Conservation (phyloP, 805 yeast genomes). For the Pichia deserticola region DNA sequence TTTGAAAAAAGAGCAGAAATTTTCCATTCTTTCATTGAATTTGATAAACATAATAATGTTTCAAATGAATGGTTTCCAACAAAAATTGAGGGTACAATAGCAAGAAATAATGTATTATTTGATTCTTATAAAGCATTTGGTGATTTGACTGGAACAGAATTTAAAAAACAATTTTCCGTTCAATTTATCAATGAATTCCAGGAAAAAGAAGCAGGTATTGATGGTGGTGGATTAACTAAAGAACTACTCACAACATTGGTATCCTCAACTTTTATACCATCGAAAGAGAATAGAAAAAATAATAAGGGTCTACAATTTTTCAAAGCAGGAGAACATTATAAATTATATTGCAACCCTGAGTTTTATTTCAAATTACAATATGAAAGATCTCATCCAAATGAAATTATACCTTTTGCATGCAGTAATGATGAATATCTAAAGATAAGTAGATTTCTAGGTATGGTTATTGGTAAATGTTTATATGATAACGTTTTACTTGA, state of each 20-base stretch:
- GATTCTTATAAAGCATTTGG: slow-evolving; percentile 66
- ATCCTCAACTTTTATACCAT: slow-evolving; percentile 55
- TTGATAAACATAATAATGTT: slow-evolving; percentile 35
- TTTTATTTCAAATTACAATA: slow-evolving; percentile 22
- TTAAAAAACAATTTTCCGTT: slow-evolving; percentile 57
- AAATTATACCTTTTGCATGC: slow-evolving; percentile 24
- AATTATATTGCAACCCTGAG: slow-evolving; percentile 68
- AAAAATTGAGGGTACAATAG: slow-evolving; percentile 43
- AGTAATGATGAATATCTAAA: slow-evolving; percentile 21
- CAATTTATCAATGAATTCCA: slow-evolving; percentile 68
- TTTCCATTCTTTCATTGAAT: slow-evolving; percentile 54
- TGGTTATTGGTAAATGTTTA: slow-evolving; percentile 79
- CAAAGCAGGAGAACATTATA: slow-evolving; percentile 42
- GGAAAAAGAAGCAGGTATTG: slow-evolving; percentile 76
- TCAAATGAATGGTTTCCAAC: slow-evolving; percentile 16
- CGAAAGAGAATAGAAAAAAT: slow-evolving; percentile 16
- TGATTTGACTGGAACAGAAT: slow-evolving; percentile 38
- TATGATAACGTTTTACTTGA: slow-evolving; percentile 79
- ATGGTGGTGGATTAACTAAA: slow-evolving; percentile 95
- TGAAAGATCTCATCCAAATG: slow-evolving; percentile 18
- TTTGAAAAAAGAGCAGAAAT: slow-evolving; percentile 68
- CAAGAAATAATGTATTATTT: slow-evolving; percentile 62
- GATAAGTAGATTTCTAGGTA: slow-evolving; percentile 61
- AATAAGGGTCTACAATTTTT: slow-evolving; percentile 29
- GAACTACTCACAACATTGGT: slow-evolving; percentile 76